Evolutionary conservation across 1,139 yeast species (phyloP), one percentile per base, ranked within the genome.

Genomic region (Blastobotrys petasosporus): DNA sequence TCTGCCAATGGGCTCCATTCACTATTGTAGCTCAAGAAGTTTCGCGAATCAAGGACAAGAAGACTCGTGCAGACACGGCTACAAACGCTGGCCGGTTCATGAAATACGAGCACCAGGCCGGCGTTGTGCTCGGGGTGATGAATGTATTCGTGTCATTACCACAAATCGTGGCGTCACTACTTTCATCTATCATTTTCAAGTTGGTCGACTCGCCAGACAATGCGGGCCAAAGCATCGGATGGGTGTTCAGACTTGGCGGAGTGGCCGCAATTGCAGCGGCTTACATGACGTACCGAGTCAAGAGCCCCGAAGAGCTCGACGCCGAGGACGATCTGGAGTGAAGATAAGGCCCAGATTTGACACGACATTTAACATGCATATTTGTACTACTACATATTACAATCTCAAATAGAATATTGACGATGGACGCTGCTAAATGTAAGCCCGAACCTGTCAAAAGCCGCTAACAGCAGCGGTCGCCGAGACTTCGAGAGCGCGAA

Each of bases 1-100:
- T 64, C 20, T 60, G 69, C 0, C 58, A 65, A 11, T 68, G 73
- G 73, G 69, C 68, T 0, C 73, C 73, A 4, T 69, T 63, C 46
- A 59, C 71, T 1, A 50, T 68, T 4, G 58, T 69, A 8, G 66
- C 70, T 1, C 67, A 66, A 47, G 68, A 67, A 35, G 62, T 68
- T 25, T 62, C 68, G 33, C 44, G 56, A 25, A 43, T 58, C 28
- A 50, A 51, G 40, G 60, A 54, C 39, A 54, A 54, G 42, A 56
- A 56, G 46, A 48, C 52, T n/a, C 37, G 47, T 3, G 50, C 53
- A 2, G 32, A 23, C 12, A 25, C 42, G 8, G 33, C 34, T 20
- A 16, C 40, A 4, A 7, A 12, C 12, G 32, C 25, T 9, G 20
- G 12, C 32, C 16, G 37, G 15, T 37, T 32, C 32, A 28, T 38